Evolutionary conservation across 495 filamentous ascomycete species (phyloP).

Genomic region (Haplographium delicatum): DNA sequence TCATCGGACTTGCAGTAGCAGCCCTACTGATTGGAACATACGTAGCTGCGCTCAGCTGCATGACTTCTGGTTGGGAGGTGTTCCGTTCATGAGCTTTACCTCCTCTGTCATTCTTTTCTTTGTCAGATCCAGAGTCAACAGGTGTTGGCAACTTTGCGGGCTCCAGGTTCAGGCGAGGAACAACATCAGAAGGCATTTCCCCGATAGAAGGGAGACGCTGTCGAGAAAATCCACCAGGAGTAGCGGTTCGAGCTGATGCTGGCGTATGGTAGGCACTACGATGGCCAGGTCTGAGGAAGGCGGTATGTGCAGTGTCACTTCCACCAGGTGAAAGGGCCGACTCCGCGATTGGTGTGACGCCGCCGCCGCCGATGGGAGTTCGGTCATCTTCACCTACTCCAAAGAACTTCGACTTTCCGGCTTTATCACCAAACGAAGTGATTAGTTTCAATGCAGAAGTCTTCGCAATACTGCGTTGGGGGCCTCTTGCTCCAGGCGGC

Average conservation of each 20-base stretch:
- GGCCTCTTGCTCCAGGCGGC: conserved; percentile 43
- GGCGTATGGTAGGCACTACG: conserved; percentile 57
- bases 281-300: conserved; percentile 58
- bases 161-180: conserved; percentile 30
- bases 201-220: conserved; percentile 79
- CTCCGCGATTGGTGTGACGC: conserved; percentile 86
- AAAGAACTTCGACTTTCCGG: conserved; percentile 61
- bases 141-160: conserved; percentile 28
- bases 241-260: conserved; percentile 66
- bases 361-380: conserved; percentile 70
- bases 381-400: conserved; percentile 58
- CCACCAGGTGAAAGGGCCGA: conserved; percentile 77
- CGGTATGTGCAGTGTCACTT: conserved; percentile 52
- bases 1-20: conserved; percentile 45
- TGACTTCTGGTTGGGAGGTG: conserved; percentile 23
- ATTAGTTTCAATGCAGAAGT: conserved; percentile 88
- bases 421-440: conserved; percentile 72
- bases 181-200: conserved; percentile 51
- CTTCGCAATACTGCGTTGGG: conserved; percentile 60
- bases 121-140: conserved; percentile 27
- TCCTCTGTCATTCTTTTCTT: conserved; percentile 16
- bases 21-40: conserved; percentile 44
- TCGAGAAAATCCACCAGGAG: conserved; percentile 62
- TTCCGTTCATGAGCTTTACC: conserved; percentile 17
- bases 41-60: conserved; percentile 45